These are phyloP conservation scores for Solanum medicagineum DNA, from an alignment of 257 asterid species.

Conservation along the genomic window DNA sequence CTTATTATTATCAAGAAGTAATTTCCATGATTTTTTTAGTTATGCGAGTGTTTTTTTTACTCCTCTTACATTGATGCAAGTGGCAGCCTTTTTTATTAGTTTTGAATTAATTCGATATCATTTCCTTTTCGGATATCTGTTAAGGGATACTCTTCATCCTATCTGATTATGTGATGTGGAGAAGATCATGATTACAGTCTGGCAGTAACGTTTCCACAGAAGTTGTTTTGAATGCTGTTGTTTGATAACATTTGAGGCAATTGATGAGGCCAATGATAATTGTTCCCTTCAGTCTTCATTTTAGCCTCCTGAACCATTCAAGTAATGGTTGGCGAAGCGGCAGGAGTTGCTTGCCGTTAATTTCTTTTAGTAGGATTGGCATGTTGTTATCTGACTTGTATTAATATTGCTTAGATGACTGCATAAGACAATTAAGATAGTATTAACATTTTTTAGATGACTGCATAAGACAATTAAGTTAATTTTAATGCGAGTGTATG, in stretches of 20 bases:
- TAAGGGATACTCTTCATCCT: neutral
- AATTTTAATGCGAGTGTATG: neutral
- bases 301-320: neutral
- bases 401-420: neutral
- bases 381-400: neutral
- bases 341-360: neutral
- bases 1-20: neutral
- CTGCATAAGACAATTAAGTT: neutral
- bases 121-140: neutral
- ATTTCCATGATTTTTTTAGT: neutral
- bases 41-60: neutral
- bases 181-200: neutral
- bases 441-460: neutral
- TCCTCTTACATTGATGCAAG: neutral
- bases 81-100: neutral
- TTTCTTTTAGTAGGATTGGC: neutral
- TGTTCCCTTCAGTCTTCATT: neutral
- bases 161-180: neutral
- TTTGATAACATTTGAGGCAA: neutral
- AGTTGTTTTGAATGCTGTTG: neutral
- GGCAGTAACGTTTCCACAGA: neutral
- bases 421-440: neutral
- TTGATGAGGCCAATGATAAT: neutral
- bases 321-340: neutral
- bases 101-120: neutral